These are phyloP conservation scores for Aspergillus aculeatus DNA, from an alignment of 2,329 filamentous ascomycete species.

Conservation along the genomic window DNA sequence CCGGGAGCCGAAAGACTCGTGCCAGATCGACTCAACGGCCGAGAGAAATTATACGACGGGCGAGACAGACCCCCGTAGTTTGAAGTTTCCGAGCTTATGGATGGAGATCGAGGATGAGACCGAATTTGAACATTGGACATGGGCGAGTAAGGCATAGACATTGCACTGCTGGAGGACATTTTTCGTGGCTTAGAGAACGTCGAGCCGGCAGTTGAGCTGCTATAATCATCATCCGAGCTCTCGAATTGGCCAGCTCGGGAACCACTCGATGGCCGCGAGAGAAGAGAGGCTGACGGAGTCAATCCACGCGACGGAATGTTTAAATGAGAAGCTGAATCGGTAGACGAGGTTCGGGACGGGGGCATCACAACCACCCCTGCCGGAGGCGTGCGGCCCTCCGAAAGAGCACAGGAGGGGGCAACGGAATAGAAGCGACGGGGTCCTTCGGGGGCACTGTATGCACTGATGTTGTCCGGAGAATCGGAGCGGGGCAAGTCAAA, in stretches of 20 bases:
- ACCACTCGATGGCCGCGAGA: slow-evolving; percentile 45
- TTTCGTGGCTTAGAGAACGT: slow-evolving; percentile 72
- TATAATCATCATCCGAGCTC: slow-evolving; percentile 67
- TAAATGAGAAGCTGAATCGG: slow-evolving; percentile 37
- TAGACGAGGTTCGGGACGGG: slow-evolving; percentile 34
- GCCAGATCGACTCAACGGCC: slow-evolving; percentile 69
- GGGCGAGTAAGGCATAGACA: slow-evolving; percentile 61
- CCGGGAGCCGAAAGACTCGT: slow-evolving; percentile 39
- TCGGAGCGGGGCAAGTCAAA: slow-evolving; percentile 32
- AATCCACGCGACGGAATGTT: slow-evolving; percentile 42
- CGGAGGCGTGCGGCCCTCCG: slow-evolving; percentile 11
- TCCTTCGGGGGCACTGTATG: slow-evolving; percentile 16
- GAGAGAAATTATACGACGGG: slow-evolving; percentile 89
- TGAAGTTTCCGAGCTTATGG: slow-evolving; percentile 78
- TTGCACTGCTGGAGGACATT: slow-evolving; percentile 68
- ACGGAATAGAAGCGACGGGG: slow-evolving; percentile 24
- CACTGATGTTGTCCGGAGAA: slow-evolving; percentile 32
- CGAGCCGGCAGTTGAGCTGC: slow-evolving; percentile 57
- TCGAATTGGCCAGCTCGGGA: slow-evolving; percentile 63
- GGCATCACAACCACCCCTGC: slow-evolving; percentile 17
- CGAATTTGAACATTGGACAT: slow-evolving; percentile 61
- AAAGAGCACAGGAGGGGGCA: slow-evolving; percentile 8
- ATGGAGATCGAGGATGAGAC: slow-evolving; percentile 73
- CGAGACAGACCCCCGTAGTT: slow-evolving; percentile 58
- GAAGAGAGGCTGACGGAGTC: slow-evolving; percentile 48